These are phyloP conservation scores for Stylonectria norvegica DNA, from an alignment of 2,329 filamentous ascomycete species.

Conservation along the genomic window DNA sequence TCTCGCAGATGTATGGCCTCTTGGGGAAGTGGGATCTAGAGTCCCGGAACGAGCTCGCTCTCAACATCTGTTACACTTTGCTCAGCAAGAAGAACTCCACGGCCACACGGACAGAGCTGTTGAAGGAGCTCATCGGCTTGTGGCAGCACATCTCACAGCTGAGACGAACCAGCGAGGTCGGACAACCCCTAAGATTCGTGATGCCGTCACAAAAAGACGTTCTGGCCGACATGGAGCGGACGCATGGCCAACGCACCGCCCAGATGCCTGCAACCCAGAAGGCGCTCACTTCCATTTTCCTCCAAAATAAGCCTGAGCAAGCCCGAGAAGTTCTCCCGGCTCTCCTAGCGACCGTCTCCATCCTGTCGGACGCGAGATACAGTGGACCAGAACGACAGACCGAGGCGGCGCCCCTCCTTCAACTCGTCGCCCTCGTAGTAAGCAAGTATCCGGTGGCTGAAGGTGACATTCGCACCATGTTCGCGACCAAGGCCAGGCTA, in stretches of 20 bases:
- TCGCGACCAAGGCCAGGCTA: constrained; percentile 16
- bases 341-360: constrained; percentile 32
- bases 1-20: constrained; percentile 24
- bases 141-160: constrained; percentile 39
- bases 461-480: constrained; percentile 17
- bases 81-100: constrained; percentile 8
- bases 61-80: constrained; percentile 29
- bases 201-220: constrained; percentile 31
- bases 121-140: constrained; percentile 31
- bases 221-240: constrained; percentile 14
- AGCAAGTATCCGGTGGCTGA: constrained; percentile 14
- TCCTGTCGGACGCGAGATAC: constrained; percentile 28
- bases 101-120: constrained; percentile 14
- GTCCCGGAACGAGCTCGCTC: constrained; percentile 29
- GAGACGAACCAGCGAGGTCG: constrained; percentile 26
- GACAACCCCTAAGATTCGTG: constrained; percentile 24
- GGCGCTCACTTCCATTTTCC: constrained; percentile 31
- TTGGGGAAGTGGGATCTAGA: constrained; percentile 28
- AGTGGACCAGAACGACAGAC: constrained; percentile 8
- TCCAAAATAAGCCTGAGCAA: constrained; percentile 26
- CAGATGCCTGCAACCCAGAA: constrained; percentile 12
- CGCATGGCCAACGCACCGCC: background rate
- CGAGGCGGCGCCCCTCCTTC: constrained; percentile 29
- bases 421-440: constrained; percentile 24
- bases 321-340: constrained; percentile 28